These are phyloP conservation scores for Candida pseudoviswanathii DNA, from an alignment of 1,139 yeast species.

Conservation along the genomic window DNA sequence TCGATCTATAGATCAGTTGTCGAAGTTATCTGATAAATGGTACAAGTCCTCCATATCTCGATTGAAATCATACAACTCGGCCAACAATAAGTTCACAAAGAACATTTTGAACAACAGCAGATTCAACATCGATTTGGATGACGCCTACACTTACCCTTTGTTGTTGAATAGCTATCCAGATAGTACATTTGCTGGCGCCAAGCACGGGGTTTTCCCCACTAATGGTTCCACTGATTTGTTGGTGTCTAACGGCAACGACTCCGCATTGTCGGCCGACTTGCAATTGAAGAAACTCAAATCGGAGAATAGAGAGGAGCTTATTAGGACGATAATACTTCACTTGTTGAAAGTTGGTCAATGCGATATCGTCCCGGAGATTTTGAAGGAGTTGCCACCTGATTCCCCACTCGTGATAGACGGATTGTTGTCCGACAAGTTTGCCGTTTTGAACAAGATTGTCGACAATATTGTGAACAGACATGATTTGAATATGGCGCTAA, in stretches of 20 bases:
- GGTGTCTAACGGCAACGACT: background rate
- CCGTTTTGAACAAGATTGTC: constrained; percentile 36
- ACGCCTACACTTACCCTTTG: constrained; percentile 47
- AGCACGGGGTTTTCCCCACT: background rate
- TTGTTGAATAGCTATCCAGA: constrained; percentile 35
- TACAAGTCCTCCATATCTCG: constrained; percentile 36
- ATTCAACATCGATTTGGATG: constrained; percentile 40
- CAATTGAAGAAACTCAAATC: constrained; percentile 20
- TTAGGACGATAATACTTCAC: constrained; percentile 44
- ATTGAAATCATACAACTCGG: constrained; percentile 41
- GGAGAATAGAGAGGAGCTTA: constrained; percentile 37
- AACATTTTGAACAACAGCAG: constrained; percentile 33
- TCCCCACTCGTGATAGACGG: constrained; percentile 24
- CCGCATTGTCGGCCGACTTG: constrained; percentile 10
- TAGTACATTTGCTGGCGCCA: constrained; percentile 10
- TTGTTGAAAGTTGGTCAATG: constrained; percentile 46
- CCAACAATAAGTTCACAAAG: constrained; percentile 40
- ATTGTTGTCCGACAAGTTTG: constrained; percentile 29
- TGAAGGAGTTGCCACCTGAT: constrained; percentile 25
- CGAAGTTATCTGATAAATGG: constrained; percentile 29
- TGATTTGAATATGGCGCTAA: constrained; percentile 34
- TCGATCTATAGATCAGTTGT: constrained; percentile 1
- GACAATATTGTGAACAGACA: constrained; percentile 38
- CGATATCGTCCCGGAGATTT: constrained; percentile 35
- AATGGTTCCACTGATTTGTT: background rate